phyloP scores from a whole-genome alignment of 2,329 filamentous ascomycete genomes.

The Gaeumannomyces sp. region DNA sequence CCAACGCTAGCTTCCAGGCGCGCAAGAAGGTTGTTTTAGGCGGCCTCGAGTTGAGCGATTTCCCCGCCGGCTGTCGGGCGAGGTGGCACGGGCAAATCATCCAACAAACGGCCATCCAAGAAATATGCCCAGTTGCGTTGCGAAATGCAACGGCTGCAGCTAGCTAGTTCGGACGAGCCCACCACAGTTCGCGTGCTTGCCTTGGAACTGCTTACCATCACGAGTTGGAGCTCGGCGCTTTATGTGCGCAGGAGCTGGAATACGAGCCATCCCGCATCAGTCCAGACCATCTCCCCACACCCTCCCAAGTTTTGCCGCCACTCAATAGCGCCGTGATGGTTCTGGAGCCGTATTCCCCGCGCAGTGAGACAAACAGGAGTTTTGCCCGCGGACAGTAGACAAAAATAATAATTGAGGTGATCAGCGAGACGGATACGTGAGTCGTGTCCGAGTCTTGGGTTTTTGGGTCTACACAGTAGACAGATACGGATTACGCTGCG shows the following conservation, averaged over 20 bases:
- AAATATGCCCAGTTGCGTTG: neutral
- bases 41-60: neutral
- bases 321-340: neutral
- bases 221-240: neutral
- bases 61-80: neutral
- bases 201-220: neutral
- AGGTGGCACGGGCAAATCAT: neutral
- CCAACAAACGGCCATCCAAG: neutral
- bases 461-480: neutral
- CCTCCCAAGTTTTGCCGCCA: neutral
- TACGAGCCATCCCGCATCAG: slow-evolving; percentile 1
- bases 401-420: neutral
- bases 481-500: neutral
- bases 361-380: neutral
- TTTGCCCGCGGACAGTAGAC: neutral
- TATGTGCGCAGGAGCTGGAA: neutral
- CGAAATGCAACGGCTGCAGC: neutral
- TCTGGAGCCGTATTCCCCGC: neutral
- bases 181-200: neutral
- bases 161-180: too few relatives aligned
- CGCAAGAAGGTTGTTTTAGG: neutral
- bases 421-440: neutral
- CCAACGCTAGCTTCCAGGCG: neutral
- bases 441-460: neutral
- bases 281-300: neutral